Base-by-base conservation (phyloP, 2,329 filamentous ascomycete genomes). In the Verticillium klebahnii region DNA sequence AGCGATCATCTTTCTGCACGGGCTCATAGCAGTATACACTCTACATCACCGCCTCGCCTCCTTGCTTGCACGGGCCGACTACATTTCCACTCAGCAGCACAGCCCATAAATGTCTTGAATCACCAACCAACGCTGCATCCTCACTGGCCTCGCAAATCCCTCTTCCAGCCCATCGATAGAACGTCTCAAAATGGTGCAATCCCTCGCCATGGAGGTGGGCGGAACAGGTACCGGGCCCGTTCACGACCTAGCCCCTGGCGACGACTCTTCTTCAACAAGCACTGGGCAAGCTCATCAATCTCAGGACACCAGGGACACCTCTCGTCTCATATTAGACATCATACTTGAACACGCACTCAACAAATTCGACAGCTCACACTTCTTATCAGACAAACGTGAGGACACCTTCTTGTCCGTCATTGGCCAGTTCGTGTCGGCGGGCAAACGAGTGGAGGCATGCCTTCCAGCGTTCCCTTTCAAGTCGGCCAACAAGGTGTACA, bases 391-490 rank as follows among this genome's bases (percentile, higher is more conserved):
- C 7, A 25, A 12, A 19, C 45, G 45, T 52, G 45, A 52, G 8
- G 19, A 7, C 58, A 68, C 65, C 7, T 72, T 72, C 36, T 57
- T 70, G 15, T 56, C 66, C 2, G 60, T 66, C 31, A 70, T 72
- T 25, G 59, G 57, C 15, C 29, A 37, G 12, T 72, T 69, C 23
- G 69, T 72, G 54, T 59, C n/a, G 1, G 62, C 63, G 1, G 60
- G 62, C 29, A 63, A 57, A 5, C 64, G 64, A 8, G 19, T 52
- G 1, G 19, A 52, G 19, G 19, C 45, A 52, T 52, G 45, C 23
- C 45, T 73, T 1, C 72, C 72, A 0, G 70, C 70, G 2, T 73
- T 73, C 56, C 72, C 72, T 1, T 73, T 73, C 63, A 73, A 73
- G 40, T 73, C 69, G 0, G 72, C 75, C 15, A 72, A 67, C 61